These are phyloP conservation scores for Schwanniomyces sp. DNA, from an alignment of 805 yeast species.

Conservation along the genomic window DNA sequence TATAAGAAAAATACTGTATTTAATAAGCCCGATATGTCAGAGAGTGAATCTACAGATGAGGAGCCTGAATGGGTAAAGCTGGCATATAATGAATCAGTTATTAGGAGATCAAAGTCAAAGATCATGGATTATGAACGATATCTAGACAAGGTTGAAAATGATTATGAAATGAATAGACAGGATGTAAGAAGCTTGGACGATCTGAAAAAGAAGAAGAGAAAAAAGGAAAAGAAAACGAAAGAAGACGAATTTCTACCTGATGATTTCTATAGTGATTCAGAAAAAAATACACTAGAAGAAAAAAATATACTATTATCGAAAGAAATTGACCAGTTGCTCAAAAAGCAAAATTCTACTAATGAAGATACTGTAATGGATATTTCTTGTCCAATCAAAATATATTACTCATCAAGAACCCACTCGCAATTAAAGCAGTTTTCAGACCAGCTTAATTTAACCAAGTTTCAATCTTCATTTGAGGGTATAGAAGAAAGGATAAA, in stretches of 20 bases:
- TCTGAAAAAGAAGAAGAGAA: constrained; percentile 7
- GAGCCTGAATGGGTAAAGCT: constrained; percentile 73
- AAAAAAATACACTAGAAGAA: constrained; percentile 10
- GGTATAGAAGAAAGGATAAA: constrained; percentile 54
- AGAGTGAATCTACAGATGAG: constrained; percentile 35
- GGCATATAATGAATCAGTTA: constrained; percentile 30
- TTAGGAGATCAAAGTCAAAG: constrained; percentile 21
- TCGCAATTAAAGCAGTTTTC: constrained; percentile 84
- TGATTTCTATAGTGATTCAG: constrained; percentile 35
- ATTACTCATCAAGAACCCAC: constrained; percentile 84
- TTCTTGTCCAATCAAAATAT: constrained; percentile 46
- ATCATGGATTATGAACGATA: constrained; percentile 42
- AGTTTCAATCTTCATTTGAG: constrained; percentile 60
- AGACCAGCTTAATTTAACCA: constrained; percentile 62
- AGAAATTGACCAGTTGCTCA: constrained; percentile 52
- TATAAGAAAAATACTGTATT: constrained; percentile 28
- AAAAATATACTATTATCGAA: constrained; percentile 33
- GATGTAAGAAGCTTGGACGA: not conserved
- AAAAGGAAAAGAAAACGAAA: not conserved
- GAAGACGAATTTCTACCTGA: constrained; percentile 24
- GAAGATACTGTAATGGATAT: constrained; percentile 16
- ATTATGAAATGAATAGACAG: constrained; percentile 14
- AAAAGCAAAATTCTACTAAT: constrained; percentile 36
- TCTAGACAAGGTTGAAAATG: constrained; percentile 31
- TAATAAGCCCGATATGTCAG: constrained; percentile 11